Base-by-base conservation (phyloP, 495 filamentous ascomycete genomes). In the Penicillium mononematosum region DNA sequence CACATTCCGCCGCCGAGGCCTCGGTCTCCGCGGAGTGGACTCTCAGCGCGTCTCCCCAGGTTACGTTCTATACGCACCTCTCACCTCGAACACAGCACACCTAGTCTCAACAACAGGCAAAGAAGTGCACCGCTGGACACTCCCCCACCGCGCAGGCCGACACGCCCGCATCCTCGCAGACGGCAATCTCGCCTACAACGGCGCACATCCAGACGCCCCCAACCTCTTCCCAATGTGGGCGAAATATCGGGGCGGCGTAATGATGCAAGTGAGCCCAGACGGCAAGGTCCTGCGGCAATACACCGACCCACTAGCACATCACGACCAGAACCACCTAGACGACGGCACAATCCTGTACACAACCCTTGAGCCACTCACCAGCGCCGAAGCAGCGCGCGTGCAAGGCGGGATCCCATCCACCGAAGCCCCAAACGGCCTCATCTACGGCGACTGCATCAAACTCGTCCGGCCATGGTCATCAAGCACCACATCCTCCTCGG, bases 271-370 rank as follows among this genome's bases (percentile, higher is more conserved):
- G 22, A 66, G 72, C 46, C 59, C 70, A 0, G 25, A 46, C 5
- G 75, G 77, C 5, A 64, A 73, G 0, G 61, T 78, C 3, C 32
- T 78, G 0, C 66, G 66, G 5, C 69, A 78, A 43, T 77, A 73
- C 47, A 53, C 50, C 12, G 77, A 80, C 58, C 73, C 74, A 0
- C 58, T 71, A 10, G 77, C 70, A 0, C 77, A 80, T 42, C 76
- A 80, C 56, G 77, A 78, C 53, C 77, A 78, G 43, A 67, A 78
- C 56, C 76, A 80, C 53, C 67, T 76, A 19, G 75, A 66, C 36
- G 70, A 78, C 27, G 75, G 77, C 0, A 63, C 65, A 3, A 43
- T 78, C 12, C 66, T 78, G 4, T 80, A 80, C 46, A 78, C 77
- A 9, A 72, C 68, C 0, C 63, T 78, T 2, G 75, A 78, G 34